Evolutionary conservation across 768 basidiomycete genomes (phyloP).

Genomic region (Termitomyces sp.): DNA sequence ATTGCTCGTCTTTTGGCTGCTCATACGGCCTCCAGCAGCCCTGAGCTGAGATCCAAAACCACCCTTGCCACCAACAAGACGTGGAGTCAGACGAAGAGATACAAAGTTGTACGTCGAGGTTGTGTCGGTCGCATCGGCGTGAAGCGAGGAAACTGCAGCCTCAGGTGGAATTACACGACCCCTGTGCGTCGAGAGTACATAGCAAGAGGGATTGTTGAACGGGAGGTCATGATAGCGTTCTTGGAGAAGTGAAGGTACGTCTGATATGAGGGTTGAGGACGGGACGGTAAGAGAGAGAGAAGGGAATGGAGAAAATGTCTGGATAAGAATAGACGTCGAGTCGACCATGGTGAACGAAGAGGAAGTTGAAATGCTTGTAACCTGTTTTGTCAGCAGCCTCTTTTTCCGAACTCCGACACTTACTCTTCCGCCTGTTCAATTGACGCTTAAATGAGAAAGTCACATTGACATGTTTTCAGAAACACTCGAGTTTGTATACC

Average conservation of each 20-base stretch:
- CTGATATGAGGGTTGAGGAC: slow-evolving; percentile 21
- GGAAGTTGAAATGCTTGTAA: not conserved
- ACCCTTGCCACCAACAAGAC: slow-evolving; percentile 88
- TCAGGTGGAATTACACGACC: slow-evolving; percentile 26
- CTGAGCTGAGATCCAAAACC: slow-evolving; percentile 96
- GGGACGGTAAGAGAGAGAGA: slow-evolving; percentile 28
- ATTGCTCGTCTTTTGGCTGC: slow-evolving; percentile 90
- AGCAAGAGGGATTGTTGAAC: slow-evolving; percentile 20
- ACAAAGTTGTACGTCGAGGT: slow-evolving; percentile 33
- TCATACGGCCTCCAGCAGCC: slow-evolving; percentile 97
- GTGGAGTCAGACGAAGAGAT: slow-evolving; percentile 68
- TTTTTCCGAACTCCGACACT: not conserved
- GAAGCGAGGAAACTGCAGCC: slow-evolving; percentile 23
- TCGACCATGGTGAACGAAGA: slow-evolving; percentile 11
- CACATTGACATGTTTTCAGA: not conserved
- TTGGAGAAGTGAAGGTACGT: slow-evolving; percentile 27
- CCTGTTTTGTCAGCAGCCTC: not conserved
- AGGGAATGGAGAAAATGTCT: slow-evolving; percentile 36
- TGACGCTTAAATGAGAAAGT: no score
- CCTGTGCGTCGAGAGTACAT: slow-evolving; percentile 33
- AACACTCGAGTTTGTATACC: no score
- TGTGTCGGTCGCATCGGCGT: slow-evolving; percentile 11
- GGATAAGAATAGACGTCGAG: slow-evolving; percentile 30
- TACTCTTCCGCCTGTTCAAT: not conserved
- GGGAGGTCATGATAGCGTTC: slow-evolving; percentile 31